A percentile compares a stretch with the other conserved stretches of the same genome.
Evolutionary conservation across 805 yeast species (phyloP).

Genomic region (Kuraishia piskuri): DNA sequence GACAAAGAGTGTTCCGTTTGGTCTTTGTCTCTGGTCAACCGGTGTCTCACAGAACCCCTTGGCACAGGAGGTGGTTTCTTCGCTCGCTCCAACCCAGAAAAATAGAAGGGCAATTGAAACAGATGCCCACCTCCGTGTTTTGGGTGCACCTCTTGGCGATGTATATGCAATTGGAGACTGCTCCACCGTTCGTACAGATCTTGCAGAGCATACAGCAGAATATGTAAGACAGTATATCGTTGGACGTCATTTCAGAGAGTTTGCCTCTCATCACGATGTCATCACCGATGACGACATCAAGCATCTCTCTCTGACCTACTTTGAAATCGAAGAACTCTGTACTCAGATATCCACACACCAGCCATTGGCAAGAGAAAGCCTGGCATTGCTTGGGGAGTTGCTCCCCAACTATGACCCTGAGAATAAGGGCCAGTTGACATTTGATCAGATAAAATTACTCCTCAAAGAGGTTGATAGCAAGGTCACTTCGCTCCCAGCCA

Average conservation of each 20-base stretch:
- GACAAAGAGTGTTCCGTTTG: slow-evolving; percentile 48
- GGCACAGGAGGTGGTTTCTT: slow-evolving; percentile 43
- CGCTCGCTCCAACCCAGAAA: slow-evolving; percentile 39
- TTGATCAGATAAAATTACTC: slow-evolving; percentile 40
- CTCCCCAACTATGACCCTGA: slow-evolving; percentile 43
- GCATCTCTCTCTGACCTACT: slow-evolving; percentile 34
- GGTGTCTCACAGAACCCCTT: slow-evolving; percentile 64
- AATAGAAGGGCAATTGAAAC: slow-evolving; percentile 70
- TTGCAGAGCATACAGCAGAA: slow-evolving; percentile 46
- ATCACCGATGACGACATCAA: slow-evolving; percentile 44
- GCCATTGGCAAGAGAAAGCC: slow-evolving; percentile 52
- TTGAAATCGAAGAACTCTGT: slow-evolving; percentile 41
- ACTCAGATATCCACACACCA: slow-evolving; percentile 38
- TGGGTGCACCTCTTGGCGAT: slow-evolving; percentile 61
- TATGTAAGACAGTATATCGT: slow-evolving; percentile 37
- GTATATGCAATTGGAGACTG: slow-evolving; percentile 72
- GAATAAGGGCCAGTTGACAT: slow-evolving; percentile 39
- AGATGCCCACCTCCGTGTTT: slow-evolving; percentile 60
- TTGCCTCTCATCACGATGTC: slow-evolving; percentile 20
- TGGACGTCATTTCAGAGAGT: slow-evolving; percentile 29
- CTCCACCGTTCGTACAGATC: slow-evolving; percentile 52
- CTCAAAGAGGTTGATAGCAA: slow-evolving; percentile 50
- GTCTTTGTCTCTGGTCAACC: slow-evolving; percentile 69
- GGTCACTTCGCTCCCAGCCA: slow-evolving; percentile 62
- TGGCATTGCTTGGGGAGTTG: slow-evolving; percentile 38